phyloP scores from a whole-genome alignment of 441 rosid genomes.

The Dalechampia spathulata region DNA sequence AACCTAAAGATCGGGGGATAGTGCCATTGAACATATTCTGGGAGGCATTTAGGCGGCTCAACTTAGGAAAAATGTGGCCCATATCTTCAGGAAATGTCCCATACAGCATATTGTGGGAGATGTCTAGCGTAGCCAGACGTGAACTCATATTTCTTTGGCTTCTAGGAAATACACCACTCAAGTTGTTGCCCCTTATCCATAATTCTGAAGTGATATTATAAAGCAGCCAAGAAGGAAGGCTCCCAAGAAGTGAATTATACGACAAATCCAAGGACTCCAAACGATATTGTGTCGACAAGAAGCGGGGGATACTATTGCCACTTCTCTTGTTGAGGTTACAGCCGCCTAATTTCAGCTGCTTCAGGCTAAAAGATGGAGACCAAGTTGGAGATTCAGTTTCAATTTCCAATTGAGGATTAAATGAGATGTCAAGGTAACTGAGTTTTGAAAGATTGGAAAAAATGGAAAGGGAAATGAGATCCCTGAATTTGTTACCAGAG shows the following conservation, averaged over 20 bases:
- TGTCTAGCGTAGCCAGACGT: no score
- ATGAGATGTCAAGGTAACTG: slow-evolving; percentile 2
- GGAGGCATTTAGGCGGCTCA: slow-evolving; percentile 9
- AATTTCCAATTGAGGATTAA: not conserved
- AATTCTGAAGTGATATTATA: no score
- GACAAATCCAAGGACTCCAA: slow-evolving; percentile 7
- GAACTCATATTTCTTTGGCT: no score
- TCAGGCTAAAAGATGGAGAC: slow-evolving; percentile 2
- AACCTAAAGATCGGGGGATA: not conserved
- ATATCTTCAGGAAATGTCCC: no score
- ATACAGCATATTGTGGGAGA: no score
- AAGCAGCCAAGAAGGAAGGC: no score
- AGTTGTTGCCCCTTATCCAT: no score
- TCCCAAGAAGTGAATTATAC: no score
- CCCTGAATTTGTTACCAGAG: not conserved
- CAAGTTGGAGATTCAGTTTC: not conserved
- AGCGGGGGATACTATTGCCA: not conserved
- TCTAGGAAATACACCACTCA: no score
- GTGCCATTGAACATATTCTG: not conserved
- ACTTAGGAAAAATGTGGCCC: no score
- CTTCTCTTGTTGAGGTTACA: not conserved
- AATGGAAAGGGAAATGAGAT: not conserved
- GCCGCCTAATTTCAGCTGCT: not conserved
- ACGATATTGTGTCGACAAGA: slow-evolving; percentile 2
- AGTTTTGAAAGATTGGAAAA: slow-evolving; percentile 2